Evolutionary conservation across 2,329 filamentous ascomycete species (phyloP).

Genomic region (Blastomyces parvus): DNA sequence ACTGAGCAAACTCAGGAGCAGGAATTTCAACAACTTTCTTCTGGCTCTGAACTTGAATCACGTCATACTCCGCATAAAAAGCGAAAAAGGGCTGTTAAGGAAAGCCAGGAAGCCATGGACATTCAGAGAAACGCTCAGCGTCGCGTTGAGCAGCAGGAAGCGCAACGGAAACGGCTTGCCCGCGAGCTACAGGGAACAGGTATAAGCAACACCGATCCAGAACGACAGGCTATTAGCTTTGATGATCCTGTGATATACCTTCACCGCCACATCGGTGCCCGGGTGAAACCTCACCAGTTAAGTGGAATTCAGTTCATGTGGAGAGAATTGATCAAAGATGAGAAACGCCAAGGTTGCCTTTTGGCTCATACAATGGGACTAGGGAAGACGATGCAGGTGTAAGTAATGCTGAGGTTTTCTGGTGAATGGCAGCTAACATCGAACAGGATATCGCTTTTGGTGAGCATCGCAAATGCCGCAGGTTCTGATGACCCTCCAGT

Average conservation of each 20-base stretch:
- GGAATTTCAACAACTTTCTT: constrained; percentile 12
- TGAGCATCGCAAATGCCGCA: constrained; percentile 60
- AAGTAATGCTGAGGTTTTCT: constrained; percentile 21
- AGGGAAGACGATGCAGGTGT: constrained; percentile 84
- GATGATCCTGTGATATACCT: constrained; percentile 43
- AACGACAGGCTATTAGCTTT: constrained; percentile 40
- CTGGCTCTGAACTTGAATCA: constrained; percentile 20
- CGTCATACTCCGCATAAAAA: constrained; percentile 37
- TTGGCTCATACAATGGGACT: constrained; percentile 86
- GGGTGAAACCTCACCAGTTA: constrained; percentile 72
- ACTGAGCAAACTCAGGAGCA: constrained; percentile 10
- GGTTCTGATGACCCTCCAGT: constrained; percentile 50
- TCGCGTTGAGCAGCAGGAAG: constrained; percentile 47
- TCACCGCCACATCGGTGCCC: constrained; percentile 51
- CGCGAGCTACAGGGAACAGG: constrained; percentile 25
- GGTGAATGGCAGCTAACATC: background rate
- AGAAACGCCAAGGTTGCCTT: constrained; percentile 61
- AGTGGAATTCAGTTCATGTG: constrained; percentile 79
- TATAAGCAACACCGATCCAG: constrained; percentile 31
- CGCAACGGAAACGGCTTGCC: constrained; percentile 35
- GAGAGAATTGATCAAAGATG: constrained; percentile 63
- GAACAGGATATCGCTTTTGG: constrained; percentile 61
- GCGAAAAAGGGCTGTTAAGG: constrained; percentile 39
- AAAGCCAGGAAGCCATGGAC: constrained; percentile 43
- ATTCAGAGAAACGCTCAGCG: constrained; percentile 48